Evolutionary conservation across 208 protist species (phyloP).

Genomic region (Angomonas desouzai): DNA sequence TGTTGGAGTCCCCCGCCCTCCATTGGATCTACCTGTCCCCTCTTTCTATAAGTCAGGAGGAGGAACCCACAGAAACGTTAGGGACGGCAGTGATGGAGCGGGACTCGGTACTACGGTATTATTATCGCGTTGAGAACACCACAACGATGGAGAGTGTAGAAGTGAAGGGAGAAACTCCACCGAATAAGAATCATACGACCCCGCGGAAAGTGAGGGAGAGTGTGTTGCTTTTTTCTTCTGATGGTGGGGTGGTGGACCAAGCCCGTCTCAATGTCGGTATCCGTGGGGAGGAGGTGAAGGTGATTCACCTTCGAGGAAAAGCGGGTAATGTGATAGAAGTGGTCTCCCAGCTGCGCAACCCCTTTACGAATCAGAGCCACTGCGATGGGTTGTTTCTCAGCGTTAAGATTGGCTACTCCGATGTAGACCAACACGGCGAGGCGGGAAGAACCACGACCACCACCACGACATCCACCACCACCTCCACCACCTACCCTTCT

Average conservation of each 20-base stretch:
- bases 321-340: background rate
- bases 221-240: background rate
- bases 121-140: background rate
- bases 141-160: background rate
- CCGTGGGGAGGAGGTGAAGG: background rate
- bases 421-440: background rate
- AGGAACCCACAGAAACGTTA: background rate
- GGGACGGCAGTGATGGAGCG: background rate
- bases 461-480: background rate
- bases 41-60: background rate
- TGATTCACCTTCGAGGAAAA: background rate
- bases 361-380: background rate
- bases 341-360: background rate
- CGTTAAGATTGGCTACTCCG: background rate
- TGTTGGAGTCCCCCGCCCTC: background rate
- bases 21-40: conserved; percentile 3
- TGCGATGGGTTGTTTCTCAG: conserved; percentile 2
- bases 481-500: too few species aligned
- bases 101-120: background rate
- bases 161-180: background rate
- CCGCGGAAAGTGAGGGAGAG: background rate
- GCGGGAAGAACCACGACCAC: background rate
- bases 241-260: background rate
- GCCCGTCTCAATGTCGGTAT: background rate
- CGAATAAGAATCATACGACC: too few species aligned